Conservation (phyloP, 306 rosid genomes). For the Acacia acuminata region DNA sequence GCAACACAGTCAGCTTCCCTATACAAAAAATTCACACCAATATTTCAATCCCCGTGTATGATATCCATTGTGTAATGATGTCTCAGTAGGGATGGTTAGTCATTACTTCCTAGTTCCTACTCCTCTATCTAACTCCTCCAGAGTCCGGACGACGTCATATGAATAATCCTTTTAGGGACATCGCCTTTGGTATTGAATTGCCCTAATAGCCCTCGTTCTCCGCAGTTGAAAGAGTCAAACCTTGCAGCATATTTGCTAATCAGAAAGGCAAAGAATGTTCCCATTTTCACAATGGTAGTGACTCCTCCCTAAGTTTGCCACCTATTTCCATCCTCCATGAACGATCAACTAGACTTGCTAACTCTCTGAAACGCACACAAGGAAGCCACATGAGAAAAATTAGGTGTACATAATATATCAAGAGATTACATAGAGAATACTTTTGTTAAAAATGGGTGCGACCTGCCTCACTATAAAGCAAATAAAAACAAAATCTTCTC, state of each 20-base stretch:
- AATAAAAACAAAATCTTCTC: background rate
- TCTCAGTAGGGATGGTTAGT: background rate
- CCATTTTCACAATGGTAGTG: slow-evolving; percentile 36
- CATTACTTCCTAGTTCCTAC: background rate
- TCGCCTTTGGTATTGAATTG: background rate
- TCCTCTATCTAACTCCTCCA: background rate
- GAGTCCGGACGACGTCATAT: background rate
- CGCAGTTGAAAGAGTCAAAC: slow-evolving; percentile 39
- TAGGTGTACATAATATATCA: background rate
- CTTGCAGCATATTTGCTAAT: slow-evolving; percentile 42
- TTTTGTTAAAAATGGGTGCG: slow-evolving; percentile 3
- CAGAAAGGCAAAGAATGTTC: slow-evolving; percentile 31
- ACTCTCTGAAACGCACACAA: slow-evolving; percentile 66
- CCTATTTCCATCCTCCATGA: slow-evolving; percentile 98
- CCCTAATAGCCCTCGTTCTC: background rate
- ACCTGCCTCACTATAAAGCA: background rate
- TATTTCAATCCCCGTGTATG: background rate
- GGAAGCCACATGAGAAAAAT: slow-evolving; percentile 37
- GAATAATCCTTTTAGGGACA: background rate
- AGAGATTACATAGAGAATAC: background rate
- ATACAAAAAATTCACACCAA: background rate
- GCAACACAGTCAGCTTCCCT: background rate
- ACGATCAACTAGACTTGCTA: slow-evolving; percentile 67
- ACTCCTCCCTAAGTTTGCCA: slow-evolving; percentile 75
- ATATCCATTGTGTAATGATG: background rate